Percentiles rank a stretch among this genome's conserved stretches.
Evolutionary conservation across 805 yeast species (phyloP).

Genomic region (Ogataea zsoltii): DNA sequence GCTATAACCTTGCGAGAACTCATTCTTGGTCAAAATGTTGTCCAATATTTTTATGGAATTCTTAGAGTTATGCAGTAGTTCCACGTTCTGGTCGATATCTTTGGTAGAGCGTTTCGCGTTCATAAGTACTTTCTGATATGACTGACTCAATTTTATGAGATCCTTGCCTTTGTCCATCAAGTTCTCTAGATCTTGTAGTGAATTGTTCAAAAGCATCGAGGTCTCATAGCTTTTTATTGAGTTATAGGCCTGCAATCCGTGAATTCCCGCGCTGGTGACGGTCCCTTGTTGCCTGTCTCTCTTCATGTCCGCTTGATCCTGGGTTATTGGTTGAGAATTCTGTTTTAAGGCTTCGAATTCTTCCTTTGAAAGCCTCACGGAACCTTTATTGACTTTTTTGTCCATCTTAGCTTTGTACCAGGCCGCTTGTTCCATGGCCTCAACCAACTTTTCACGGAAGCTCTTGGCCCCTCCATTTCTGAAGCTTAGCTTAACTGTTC

Average conservation of each 20-base stretch:
- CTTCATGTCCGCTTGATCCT: neutral
- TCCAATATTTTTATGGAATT: constrained; percentile 30
- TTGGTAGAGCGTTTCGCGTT: constrained; percentile 13
- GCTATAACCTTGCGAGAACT: constrained; percentile 25
- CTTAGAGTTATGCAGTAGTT: constrained; percentile 31
- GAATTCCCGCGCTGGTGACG: constrained; percentile 56
- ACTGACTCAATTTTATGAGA: constrained; percentile 55
- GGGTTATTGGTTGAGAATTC: neutral
- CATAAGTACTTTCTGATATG: constrained; percentile 36
- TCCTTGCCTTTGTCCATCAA: constrained; percentile 79
- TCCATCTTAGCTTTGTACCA: constrained; percentile 42
- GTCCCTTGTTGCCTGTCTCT: neutral
- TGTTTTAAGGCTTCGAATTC: neutral
- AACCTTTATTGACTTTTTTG: constrained; percentile 37
- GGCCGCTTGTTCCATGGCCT: constrained; percentile 46
- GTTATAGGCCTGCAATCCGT: constrained; percentile 61
- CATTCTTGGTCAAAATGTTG: constrained; percentile 30
- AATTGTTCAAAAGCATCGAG: constrained; percentile 60
- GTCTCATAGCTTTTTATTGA: constrained; percentile 56
- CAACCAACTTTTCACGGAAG: constrained; percentile 49
- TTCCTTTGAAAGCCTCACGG: constrained; percentile 22
- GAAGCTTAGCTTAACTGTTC: constrained; percentile 67
- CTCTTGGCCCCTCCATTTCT: constrained; percentile 64
- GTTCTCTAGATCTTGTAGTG: constrained; percentile 74
- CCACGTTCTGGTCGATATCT: constrained; percentile 27